Evolutionary conservation across 1,139 yeast species (phyloP).

Genomic region (Suhomyces ambrosiae): DNA sequence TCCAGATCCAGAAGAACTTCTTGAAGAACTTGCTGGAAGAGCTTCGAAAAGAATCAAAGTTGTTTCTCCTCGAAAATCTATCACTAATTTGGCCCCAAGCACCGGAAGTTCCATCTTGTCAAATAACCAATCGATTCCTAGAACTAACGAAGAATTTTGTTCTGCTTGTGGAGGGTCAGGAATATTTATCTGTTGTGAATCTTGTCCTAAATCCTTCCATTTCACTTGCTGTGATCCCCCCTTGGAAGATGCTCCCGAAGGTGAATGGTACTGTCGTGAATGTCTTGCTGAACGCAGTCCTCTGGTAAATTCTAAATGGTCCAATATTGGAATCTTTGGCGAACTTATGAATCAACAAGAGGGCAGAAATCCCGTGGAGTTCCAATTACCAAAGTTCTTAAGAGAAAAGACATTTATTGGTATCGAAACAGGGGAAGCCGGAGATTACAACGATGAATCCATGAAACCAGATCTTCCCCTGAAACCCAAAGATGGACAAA

Average conservation of each 20-base stretch:
- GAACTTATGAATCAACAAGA: conserved; percentile 61
- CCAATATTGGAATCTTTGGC: conserved; percentile 59
- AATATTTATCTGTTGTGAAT: conserved; percentile 86
- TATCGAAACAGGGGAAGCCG: conserved; percentile 65
- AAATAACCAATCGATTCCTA: conserved; percentile 27
- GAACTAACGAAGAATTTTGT: conserved; percentile 84
- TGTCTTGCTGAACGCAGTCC: conserved; percentile 50
- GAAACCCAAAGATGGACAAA: conserved; percentile 42
- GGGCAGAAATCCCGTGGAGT: conserved; percentile 69
- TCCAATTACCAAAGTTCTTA: conserved; percentile 66
- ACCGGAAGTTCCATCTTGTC: conserved; percentile 1
- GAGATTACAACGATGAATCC: conserved; percentile 69
- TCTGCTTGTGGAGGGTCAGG: conserved; percentile 88
- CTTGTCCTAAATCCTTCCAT: conserved; percentile 90
- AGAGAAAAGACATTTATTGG: conserved; percentile 72
- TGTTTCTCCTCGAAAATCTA: conserved; percentile 43
- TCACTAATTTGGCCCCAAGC: conserved; percentile 33
- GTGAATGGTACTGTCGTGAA: conserved; percentile 85
- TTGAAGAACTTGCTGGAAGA: conserved; percentile 4
- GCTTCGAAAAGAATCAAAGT: conserved; percentile 38
- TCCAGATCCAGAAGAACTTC: conserved; percentile 2
- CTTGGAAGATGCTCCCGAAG: conserved; percentile 78
- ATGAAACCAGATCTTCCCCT: conserved; percentile 51
- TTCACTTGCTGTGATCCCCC: conserved; percentile 93
- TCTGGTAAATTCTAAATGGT: conserved; percentile 29